Base-by-base conservation (phyloP, 768 basidiomycete genomes). In the Tulasnella sp. region DNA sequence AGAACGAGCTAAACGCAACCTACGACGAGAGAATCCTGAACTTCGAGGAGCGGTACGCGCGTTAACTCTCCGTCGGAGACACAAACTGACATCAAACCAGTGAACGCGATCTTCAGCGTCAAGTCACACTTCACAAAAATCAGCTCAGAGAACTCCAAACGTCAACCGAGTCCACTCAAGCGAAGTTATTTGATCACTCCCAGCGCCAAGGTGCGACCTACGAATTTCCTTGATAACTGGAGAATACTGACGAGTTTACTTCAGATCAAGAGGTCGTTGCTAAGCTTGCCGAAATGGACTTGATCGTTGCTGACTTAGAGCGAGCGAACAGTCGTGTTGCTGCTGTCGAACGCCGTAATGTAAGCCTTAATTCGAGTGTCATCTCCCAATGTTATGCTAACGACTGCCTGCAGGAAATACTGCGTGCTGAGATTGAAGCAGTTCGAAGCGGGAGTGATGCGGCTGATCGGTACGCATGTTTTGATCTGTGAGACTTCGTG, bases 301-400 rank as follows among this genome's bases (percentile, higher is more conserved):
- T 98, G 88, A 88, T 98, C 76, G 90, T 92, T 32, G 92, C 91
- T 14, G 97, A 99, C 81, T 83, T 98, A 47, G 94, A 95, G 76
- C 86, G 94, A 19, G 95, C 97, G n/a, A 98, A 95, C 77, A 91
- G 88, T 77, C 88, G 96, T 19, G 91, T 98, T 2, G 93, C 91
- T 0, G 88, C 90, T 2, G 90, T 98, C 41, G 96, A 98, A 80
- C 86, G 95, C 74, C 86, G 97, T 67, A 98, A 99, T 81, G 94
- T 94, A 75, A 71, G 86, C 64, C 16, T 8, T 59, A 12, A 39
- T 19, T 71, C 16, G 8, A 26, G 40, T 9, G 5, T 68, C 44
- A 9, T 62, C 36, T 4, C 29, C 16, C 29, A 17, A 69, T 36
- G 37, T 26, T 74, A 3, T 70, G 19, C 68, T 40, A 66, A n/a